Conservation (phyloP, 495 filamentous ascomycete genomes). For the Penicillium psychrofluorescens region DNA sequence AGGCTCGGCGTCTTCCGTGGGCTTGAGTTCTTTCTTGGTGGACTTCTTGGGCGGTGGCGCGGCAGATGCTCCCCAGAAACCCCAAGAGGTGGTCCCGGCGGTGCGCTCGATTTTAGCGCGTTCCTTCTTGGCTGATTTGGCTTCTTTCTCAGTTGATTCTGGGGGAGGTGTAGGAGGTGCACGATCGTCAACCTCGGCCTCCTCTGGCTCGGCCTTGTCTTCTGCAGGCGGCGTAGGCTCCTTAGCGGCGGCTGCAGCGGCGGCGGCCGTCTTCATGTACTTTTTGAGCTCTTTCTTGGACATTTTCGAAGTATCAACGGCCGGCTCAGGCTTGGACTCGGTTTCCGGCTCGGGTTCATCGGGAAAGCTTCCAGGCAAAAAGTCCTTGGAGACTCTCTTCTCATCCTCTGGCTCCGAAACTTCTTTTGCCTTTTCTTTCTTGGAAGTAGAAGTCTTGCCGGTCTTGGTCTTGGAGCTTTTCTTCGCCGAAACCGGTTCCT, state of each 20-base stretch:
- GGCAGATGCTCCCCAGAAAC: constrained; percentile 49
- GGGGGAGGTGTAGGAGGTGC: constrained; percentile 49
- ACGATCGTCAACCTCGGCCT: constrained; percentile 15
- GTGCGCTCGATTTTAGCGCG: constrained; percentile 48
- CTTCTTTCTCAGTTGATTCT: constrained; percentile 29
- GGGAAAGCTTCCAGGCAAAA: constrained; percentile 29
- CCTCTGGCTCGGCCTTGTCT: constrained; percentile 7
- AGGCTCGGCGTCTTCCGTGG: constrained; percentile 23
- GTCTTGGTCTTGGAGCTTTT: constrained; percentile 1
- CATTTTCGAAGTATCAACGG: constrained; percentile 18
- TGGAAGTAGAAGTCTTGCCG: constrained; percentile 5
- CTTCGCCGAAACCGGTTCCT: constrained; percentile 3
- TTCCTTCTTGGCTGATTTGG: constrained; percentile 48
- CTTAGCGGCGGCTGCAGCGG: constrained; percentile 56
- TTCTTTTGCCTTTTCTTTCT: constrained; percentile 11
- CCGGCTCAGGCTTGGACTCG: constrained; percentile 18
- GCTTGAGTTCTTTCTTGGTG: constrained; percentile 33
- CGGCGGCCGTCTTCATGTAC: constrained; percentile 23
- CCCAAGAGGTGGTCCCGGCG: constrained; percentile 45
- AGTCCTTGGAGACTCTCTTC: constrained; percentile 16
- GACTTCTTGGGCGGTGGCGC: constrained; percentile 45
- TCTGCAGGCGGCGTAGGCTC: constrained; percentile 41
- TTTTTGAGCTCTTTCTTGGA: constrained; percentile 25
- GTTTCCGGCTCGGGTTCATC: constrained; percentile 16
- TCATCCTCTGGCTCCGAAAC: constrained; percentile 9